Percentiles rank a stretch among this genome's conserved stretches.
phyloP scores from a whole-genome alignment of 1,284 basidiomycete species.

The Sutorius eximius region DNA sequence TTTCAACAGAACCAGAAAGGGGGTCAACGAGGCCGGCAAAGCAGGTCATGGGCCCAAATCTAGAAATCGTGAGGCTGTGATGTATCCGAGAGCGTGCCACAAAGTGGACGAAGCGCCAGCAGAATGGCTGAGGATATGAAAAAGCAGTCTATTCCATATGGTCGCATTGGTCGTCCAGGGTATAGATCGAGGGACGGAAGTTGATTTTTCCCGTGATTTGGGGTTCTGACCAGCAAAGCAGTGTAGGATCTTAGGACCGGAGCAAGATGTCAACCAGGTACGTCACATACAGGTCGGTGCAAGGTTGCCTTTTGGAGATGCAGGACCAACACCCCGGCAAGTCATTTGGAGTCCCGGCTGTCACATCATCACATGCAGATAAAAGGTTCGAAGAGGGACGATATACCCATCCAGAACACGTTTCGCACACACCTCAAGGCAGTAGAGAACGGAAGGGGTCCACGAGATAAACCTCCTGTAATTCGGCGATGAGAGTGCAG shows the following conservation, averaged over 20 bases:
- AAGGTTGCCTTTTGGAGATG: slow-evolving; percentile 18
- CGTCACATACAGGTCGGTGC: slow-evolving; percentile 15
- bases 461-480: slow-evolving; percentile 1
- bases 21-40: slow-evolving; percentile 3
- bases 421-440: slow-evolving; percentile 8
- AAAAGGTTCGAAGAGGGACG: slow-evolving; percentile 13
- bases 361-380: slow-evolving; percentile 24
- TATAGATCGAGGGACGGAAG: background rate
- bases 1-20: background rate
- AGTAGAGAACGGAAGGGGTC: background rate
- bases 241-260: slow-evolving; percentile 10
- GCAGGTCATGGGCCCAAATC: slow-evolving; percentile 1
- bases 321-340: slow-evolving; percentile 6
- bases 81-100: slow-evolving; percentile 34
- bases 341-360: slow-evolving; percentile 11
- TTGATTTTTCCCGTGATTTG: slow-evolving; percentile 4
- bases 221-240: slow-evolving; percentile 9
- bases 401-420: background rate
- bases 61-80: slow-evolving; percentile 24
- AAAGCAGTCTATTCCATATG: slow-evolving; percentile 13
- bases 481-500: background rate
- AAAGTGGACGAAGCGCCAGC: slow-evolving; percentile 27
- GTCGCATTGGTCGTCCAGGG: background rate
- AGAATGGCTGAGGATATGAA: slow-evolving; percentile 20
- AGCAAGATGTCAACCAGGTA: slow-evolving; percentile 27